Conservation (phyloP, 2,329 filamentous ascomycete species). For the Penicillium rolfsii region DNA sequence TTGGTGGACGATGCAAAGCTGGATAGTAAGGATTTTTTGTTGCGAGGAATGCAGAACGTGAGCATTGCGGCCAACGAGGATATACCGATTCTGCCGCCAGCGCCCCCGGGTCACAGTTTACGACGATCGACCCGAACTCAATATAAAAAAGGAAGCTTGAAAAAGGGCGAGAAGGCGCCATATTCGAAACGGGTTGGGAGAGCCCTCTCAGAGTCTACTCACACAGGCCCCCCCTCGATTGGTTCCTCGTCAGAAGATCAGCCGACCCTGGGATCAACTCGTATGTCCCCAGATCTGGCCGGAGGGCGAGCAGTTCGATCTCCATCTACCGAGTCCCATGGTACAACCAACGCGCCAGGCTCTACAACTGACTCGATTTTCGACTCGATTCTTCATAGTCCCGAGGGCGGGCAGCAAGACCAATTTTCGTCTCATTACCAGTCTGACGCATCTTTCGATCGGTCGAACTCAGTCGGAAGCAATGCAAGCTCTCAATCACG, state of each 20-base stretch:
- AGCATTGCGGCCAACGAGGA: slow-evolving; percentile 63
- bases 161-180: slow-evolving; percentile 73
- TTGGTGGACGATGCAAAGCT: slow-evolving; percentile 78
- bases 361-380: slow-evolving; percentile 31
- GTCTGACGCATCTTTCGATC: slow-evolving; percentile 22
- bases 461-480: slow-evolving; percentile 24
- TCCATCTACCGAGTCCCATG: slow-evolving; percentile 43
- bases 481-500: slow-evolving; percentile 46
- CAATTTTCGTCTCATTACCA: slow-evolving; percentile 23
- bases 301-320: slow-evolving; percentile 47
- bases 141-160: slow-evolving; percentile 84
- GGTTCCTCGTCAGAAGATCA: slow-evolving; percentile 40
- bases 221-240: slow-evolving; percentile 47
- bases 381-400: slow-evolving; percentile 36
- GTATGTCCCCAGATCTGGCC: slow-evolving; percentile 43
- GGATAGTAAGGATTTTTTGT: slow-evolving; percentile 64
- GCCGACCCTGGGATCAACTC: slow-evolving; percentile 38
- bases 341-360: slow-evolving; percentile 26
- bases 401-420: slow-evolving; percentile 28
- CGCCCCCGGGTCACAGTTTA: slow-evolving; percentile 73
- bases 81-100: slow-evolving; percentile 80
- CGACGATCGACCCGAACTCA: slow-evolving; percentile 90
- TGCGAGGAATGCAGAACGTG: slow-evolving; percentile 47
- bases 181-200: slow-evolving; percentile 73
- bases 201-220: slow-evolving; percentile 62